Evolutionary conservation across 2,329 filamentous ascomycete species (phyloP).

Genomic region (Sporothrix brunneoviolacea): DNA sequence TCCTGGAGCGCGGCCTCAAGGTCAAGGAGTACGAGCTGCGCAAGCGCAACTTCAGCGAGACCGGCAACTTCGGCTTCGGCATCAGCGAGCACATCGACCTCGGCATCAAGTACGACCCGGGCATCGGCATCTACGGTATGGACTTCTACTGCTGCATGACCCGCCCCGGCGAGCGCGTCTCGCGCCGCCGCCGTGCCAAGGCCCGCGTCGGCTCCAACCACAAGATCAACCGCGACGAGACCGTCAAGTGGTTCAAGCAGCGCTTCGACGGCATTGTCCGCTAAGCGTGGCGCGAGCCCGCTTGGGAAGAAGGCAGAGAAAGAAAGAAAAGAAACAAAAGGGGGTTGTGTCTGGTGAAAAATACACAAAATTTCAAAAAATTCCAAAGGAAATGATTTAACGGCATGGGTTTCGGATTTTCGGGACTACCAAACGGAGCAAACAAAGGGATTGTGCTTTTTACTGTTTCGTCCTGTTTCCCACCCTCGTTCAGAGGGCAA

Average conservation of each 20-base stretch:
- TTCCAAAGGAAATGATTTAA: no score
- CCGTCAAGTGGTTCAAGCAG: constrained; percentile 87
- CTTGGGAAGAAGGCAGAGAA: constrained; percentile 10
- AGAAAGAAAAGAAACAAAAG: not conserved
- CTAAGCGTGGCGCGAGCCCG: constrained; percentile 44
- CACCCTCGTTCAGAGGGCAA: no score
- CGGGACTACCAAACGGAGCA: constrained; percentile 3
- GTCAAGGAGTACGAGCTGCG: constrained; percentile 99
- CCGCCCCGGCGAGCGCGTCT: constrained; percentile 95
- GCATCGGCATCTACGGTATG: constrained; percentile 99
- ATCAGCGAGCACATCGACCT: constrained; percentile 99
- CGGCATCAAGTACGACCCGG: constrained; percentile 99
- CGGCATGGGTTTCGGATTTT: not conserved
- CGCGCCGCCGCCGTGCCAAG: constrained; percentile 88
- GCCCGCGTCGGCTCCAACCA: constrained; percentile 78
- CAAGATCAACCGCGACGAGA: constrained; percentile 91
- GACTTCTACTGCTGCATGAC: constrained; percentile 99
- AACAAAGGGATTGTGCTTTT: constrained; percentile 1
- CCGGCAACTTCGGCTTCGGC: constrained; percentile 99
- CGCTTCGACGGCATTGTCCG: constrained; percentile 98
- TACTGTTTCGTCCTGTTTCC: constrained; percentile 15
- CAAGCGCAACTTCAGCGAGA: constrained; percentile 99
- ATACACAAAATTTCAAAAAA: not conserved
- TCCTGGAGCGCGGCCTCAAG: constrained; percentile 99
- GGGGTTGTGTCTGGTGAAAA: no score